Conservation (phyloP, 192 early-diverging fungal genomes). For the Rhizoclosmatium sp. region DNA sequence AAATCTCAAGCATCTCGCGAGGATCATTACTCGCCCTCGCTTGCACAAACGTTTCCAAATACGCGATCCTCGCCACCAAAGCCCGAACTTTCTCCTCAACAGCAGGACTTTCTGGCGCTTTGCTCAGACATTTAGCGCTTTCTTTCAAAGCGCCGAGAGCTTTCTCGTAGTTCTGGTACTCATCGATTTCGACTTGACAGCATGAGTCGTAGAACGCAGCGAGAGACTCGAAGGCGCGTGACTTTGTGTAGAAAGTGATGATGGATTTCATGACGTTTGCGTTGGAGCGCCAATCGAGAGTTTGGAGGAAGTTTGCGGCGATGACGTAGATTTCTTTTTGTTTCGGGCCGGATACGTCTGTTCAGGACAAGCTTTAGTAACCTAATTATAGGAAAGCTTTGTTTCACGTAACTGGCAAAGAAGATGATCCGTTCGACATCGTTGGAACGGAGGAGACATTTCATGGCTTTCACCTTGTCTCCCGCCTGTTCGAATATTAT, state of each 20-base stretch:
- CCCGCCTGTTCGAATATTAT: slow-evolving; percentile 43
- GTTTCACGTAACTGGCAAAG: slow-evolving; percentile 60
- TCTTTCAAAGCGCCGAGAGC: slow-evolving; percentile 59
- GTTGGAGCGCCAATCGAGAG: slow-evolving; percentile 61
- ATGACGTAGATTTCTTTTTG: slow-evolving; percentile 62
- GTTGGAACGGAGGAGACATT: slow-evolving; percentile 59
- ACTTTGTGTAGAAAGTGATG: slow-evolving; percentile 67
- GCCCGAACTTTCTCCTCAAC: slow-evolving; percentile 19
- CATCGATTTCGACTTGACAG: slow-evolving; percentile 65
- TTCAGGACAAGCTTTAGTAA: background rate
- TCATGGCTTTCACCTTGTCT: slow-evolving; percentile 62
- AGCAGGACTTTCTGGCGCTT: slow-evolving; percentile 35
- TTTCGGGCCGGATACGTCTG: slow-evolving; percentile 65
- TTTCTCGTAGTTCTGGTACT: slow-evolving; percentile 71
- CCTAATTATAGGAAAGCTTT: too few relatives aligned
- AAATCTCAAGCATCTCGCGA: slow-evolving; percentile 49
- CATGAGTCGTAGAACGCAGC: slow-evolving; percentile 64
- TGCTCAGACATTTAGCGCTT: slow-evolving; percentile 46
- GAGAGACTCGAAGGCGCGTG: slow-evolving; percentile 58
- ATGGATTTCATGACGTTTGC: slow-evolving; percentile 59
- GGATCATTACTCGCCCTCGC: slow-evolving; percentile 48
- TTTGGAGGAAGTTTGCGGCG: slow-evolving; percentile 67
- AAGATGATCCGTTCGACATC: slow-evolving; percentile 66
- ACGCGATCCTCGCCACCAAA: slow-evolving; percentile 38
- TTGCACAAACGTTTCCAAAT: slow-evolving; percentile 50